A percentile compares a stretch with the other conserved stretches of the same genome.
Evolutionary conservation across 2,329 filamentous ascomycete species (phyloP).

Genomic region (Aspergillus viridinutans): DNA sequence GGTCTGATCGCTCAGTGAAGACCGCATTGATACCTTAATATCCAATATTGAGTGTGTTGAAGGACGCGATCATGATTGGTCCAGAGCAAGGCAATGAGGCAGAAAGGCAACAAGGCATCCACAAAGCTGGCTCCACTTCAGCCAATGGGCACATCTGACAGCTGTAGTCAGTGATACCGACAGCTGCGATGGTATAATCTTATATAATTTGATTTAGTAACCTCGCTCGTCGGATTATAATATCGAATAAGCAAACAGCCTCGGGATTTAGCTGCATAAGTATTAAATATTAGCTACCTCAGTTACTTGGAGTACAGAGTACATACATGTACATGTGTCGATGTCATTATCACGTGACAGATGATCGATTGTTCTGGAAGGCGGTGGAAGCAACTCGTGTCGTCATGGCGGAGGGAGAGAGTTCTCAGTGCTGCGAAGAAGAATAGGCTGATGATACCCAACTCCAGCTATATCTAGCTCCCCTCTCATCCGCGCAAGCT

Average conservation of each 20-base stretch:
- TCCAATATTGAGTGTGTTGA: not conserved
- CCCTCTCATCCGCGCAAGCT: not conserved
- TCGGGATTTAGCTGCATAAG: too few species aligned
- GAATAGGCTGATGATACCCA: slow-evolving; percentile 4
- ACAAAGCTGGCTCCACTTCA: not conserved
- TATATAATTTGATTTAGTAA: not conserved
- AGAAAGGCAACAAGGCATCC: not conserved
- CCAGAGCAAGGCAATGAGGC: not conserved
- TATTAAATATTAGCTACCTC: too few species aligned
- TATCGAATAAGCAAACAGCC: not conserved
- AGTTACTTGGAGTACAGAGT: too few species aligned
- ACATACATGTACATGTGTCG: too few species aligned
- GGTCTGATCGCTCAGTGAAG: not conserved
- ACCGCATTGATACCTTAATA: not conserved
- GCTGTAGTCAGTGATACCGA: too few species aligned
- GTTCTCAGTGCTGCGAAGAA: not conserved
- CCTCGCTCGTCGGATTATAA: not conserved
- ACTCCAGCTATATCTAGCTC: slow-evolving; percentile 5
- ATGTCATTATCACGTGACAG: not conserved
- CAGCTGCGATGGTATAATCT: not conserved
- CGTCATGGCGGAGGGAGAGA: slow-evolving; percentile 25
- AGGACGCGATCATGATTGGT: not conserved
- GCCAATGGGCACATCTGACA: not conserved
- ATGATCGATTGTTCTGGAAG: slow-evolving; percentile 28
- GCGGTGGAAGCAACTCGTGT: slow-evolving; percentile 30